Base-by-base conservation (phyloP, 225 moss, liverwort and hornwort genomes). In the Bryoerythrophyllum caledonicum region DNA sequence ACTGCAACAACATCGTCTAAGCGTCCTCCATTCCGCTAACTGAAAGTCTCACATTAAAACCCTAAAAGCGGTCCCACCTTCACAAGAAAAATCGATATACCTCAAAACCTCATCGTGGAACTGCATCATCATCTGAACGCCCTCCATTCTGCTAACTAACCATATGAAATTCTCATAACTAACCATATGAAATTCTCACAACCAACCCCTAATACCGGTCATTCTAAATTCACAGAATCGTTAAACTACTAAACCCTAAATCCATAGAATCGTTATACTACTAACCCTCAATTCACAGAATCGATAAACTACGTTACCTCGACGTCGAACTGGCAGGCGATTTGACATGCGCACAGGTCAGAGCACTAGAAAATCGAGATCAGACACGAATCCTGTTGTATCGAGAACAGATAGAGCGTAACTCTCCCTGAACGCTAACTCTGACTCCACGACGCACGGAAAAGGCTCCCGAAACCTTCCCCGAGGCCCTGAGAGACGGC, bases 391-490 rank as follows among this genome's bases (percentile, higher is more conserved):
- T 16, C 0, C 20, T n/a, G n/a, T 32, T 32, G 3, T 5, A 32
- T 32, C 5, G 32, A 6, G 0, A 66, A 20, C 25, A 20, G 43
- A 40, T 5, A 1, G 2, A 70, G 13, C 23, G 2, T 40, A 12
- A 24, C 10, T 34, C 7, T 10, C 19, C 14, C 2, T 21, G 5
- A 79, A 83, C 62, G 71, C 79, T 75, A 72, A 72, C 25, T 9
- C 24, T 60, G 11, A 73, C 49, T 63, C 68, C 63, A 37, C 20
- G 8, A 27, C 11, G 4, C 48, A 68, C 8, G 2, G 19, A 51
- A 37, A 59, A 46, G 19, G 26, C 28, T 67, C 35, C 26, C 7
- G 3, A 16, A 44, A 60, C 11, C 6, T 23, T 37, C 23, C 23
- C 61, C 21, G 7, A 34, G 27, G 44, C 9, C 44, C 27, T 17